phyloP scores from a whole-genome alignment of 345 rosid species.

The Lagerstroemia speciosa region DNA sequence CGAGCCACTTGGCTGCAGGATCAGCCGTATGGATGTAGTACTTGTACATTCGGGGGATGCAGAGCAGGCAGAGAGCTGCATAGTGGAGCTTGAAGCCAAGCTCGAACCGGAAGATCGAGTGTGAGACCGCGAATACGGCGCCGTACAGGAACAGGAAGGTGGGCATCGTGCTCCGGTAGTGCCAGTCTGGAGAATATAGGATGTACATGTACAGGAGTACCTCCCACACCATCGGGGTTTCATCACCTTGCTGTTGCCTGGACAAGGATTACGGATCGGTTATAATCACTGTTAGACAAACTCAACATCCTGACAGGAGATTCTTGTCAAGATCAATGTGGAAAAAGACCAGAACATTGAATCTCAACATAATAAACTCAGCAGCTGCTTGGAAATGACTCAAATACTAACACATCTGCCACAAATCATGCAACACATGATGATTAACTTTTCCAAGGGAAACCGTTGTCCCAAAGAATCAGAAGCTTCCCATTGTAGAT shows the following conservation, averaged over 20 bases:
- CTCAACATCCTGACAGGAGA: background rate
- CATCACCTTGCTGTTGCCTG: conserved; percentile 98
- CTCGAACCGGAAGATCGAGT: conserved; percentile 55
- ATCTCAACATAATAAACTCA: background rate
- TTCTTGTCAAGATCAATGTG: too few relatives aligned
- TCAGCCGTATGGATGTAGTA: conserved; percentile 85
- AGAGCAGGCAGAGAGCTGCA: conserved; percentile 60
- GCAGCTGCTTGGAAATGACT: background rate
- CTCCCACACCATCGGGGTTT: conserved; percentile 99
- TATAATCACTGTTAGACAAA: too few relatives aligned
- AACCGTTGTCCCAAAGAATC: background rate
- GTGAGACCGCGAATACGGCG: conserved; percentile 63
- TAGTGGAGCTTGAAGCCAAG: conserved; percentile 89
- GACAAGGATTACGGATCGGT: too few relatives aligned
- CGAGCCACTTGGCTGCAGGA: conserved; percentile 53
- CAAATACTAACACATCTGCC: too few relatives aligned
- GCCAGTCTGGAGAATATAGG: conserved; percentile 98
- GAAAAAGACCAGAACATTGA: background rate
- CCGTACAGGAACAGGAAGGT: conserved; percentile 88
- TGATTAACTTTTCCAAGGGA: background rate
- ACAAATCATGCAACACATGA: background rate
- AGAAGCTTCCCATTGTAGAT: background rate
- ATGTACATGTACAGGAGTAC: conserved; percentile 90
- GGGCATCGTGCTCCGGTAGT: conserved; percentile 91
- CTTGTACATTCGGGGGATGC: conserved; percentile 90